Evolutionary conservation across 2,329 filamentous ascomycete species (phyloP).

Genomic region (Colletotrichum musicola): DNA sequence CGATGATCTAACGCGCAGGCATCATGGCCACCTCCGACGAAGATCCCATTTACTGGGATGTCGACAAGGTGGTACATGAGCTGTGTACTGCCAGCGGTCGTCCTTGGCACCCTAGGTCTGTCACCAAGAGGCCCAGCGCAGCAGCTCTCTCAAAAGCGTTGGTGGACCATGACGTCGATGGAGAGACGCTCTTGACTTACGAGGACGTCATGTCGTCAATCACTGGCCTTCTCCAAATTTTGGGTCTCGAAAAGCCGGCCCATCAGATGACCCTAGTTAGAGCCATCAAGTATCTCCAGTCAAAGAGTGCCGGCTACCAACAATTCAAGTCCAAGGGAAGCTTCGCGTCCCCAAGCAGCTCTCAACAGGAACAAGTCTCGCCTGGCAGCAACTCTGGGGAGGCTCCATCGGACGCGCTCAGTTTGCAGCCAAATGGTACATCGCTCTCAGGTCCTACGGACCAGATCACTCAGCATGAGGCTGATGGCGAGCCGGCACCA

Average conservation of each 20-base stretch:
- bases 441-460: background rate
- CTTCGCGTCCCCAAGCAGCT: background rate
- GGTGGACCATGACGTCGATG: constrained; percentile 73
- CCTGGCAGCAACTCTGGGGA: no score
- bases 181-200: constrained; percentile 71
- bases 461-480: background rate
- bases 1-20: constrained; percentile 16
- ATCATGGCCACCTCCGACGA: constrained; percentile 50
- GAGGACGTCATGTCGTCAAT: constrained; percentile 62
- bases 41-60: constrained; percentile 83
- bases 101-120: constrained; percentile 58
- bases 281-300: constrained; percentile 59
- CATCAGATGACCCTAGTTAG: constrained; percentile 69
- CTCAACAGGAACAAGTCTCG: constrained; percentile 6
- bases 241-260: constrained; percentile 69
- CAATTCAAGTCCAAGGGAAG: constrained; percentile 25
- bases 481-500: constrained; percentile 34
- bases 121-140: constrained; percentile 62
- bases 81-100: constrained; percentile 67
- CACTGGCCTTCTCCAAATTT: constrained; percentile 62
- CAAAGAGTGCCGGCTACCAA: constrained; percentile 38
- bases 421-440: no score
- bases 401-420: background rate
- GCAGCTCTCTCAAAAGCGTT: constrained; percentile 66
- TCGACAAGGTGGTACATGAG: constrained; percentile 74